Conservation (phyloP, 2,329 filamentous ascomycete species). For the Microdochium trichocladiopsis region DNA sequence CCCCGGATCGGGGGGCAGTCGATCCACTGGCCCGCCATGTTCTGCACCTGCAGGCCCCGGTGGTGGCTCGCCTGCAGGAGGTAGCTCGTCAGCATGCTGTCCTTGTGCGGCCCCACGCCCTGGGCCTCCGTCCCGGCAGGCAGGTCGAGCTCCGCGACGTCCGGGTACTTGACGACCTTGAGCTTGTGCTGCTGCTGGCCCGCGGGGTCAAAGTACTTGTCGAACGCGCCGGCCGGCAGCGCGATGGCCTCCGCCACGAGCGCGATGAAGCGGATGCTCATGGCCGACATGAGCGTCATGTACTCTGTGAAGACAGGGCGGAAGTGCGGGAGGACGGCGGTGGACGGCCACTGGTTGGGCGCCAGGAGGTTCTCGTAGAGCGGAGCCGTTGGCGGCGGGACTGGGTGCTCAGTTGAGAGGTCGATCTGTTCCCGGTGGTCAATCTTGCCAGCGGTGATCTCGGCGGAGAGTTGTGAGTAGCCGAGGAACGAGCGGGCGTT, state of each 20-base stretch:
- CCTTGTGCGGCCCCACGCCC: constrained; percentile 74
- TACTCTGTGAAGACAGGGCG: constrained; percentile 64
- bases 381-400: constrained; percentile 56
- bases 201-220: constrained; percentile 65
- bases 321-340: constrained; percentile 57
- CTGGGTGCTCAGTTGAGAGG: constrained; percentile 69
- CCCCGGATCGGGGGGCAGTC: constrained; percentile 70
- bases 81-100: constrained; percentile 77
- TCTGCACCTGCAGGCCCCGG: constrained; percentile 75
- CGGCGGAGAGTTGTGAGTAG: constrained; percentile 58
- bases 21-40: constrained; percentile 71
- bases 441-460: constrained; percentile 65
- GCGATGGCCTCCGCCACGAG: constrained; percentile 81
- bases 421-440: constrained; percentile 87
- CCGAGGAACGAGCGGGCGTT: constrained; percentile 66
- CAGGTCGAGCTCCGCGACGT: constrained; percentile 51
- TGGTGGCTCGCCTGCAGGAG: constrained; percentile 75
- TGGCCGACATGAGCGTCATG: constrained; percentile 65
- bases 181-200: constrained; percentile 72
- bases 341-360: constrained; percentile 74
- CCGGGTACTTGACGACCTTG: constrained; percentile 84
- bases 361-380: constrained; percentile 68
- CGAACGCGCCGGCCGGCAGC: constrained; percentile 62
- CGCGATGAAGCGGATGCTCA: constrained; percentile 69
- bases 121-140: constrained; percentile 35